Evolutionary conservation across 2,329 filamentous ascomycete genomes (phyloP).

Genomic region (Phaeosphaeria sp.): DNA sequence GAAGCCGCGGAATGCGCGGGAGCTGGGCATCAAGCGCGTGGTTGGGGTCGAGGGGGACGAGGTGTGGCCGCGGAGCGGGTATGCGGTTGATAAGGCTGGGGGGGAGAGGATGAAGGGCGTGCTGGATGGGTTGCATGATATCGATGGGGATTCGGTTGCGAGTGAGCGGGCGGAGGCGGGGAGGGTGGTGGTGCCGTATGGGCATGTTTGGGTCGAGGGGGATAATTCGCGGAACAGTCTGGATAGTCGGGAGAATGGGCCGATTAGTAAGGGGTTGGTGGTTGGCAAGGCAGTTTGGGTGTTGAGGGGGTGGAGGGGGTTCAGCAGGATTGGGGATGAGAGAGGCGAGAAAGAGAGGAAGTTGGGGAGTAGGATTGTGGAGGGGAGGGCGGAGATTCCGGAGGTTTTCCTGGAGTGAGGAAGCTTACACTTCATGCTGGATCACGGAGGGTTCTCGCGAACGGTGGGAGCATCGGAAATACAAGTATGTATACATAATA

Average conservation of each 20-base stretch:
- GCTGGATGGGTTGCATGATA: slow-evolving; percentile 37
- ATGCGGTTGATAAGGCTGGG: slow-evolving; percentile 53
- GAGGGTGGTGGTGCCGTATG: slow-evolving; percentile 71
- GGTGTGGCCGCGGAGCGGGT: slow-evolving; percentile 56
- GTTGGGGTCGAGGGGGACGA: slow-evolving; percentile 81
- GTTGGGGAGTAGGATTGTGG: slow-evolving; percentile 52
- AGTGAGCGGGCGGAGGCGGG: slow-evolving; percentile 27
- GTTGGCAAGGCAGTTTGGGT: slow-evolving; percentile 76
- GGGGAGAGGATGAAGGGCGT: slow-evolving; percentile 22
- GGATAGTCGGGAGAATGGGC: slow-evolving; percentile 92
- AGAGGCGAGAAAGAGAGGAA: slow-evolving; percentile 53
- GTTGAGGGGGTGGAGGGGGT: slow-evolving; percentile 62
- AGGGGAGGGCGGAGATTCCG: slow-evolving; percentile 34
- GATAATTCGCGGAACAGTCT: slow-evolving; percentile 75
- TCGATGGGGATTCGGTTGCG: slow-evolving; percentile 20
- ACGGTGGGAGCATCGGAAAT: no score
- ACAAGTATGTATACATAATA: slow-evolving; percentile 12
- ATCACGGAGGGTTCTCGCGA: no score
- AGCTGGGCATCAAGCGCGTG: slow-evolving; percentile 79
- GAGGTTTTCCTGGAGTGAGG: slow-evolving; percentile 30
- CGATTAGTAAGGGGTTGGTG: slow-evolving; percentile 76
- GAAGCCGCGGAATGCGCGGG: slow-evolving; percentile 70
- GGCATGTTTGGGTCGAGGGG: slow-evolving; percentile 95
- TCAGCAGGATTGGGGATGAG: slow-evolving; percentile 60
- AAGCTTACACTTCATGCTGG: no score